Percentiles rank a stretch among this genome's conserved stretches.
These are phyloP conservation scores for Wickerhamomyces strasburgensis DNA, from an alignment of 805 yeast genomes.

Conservation along the genomic window DNA sequence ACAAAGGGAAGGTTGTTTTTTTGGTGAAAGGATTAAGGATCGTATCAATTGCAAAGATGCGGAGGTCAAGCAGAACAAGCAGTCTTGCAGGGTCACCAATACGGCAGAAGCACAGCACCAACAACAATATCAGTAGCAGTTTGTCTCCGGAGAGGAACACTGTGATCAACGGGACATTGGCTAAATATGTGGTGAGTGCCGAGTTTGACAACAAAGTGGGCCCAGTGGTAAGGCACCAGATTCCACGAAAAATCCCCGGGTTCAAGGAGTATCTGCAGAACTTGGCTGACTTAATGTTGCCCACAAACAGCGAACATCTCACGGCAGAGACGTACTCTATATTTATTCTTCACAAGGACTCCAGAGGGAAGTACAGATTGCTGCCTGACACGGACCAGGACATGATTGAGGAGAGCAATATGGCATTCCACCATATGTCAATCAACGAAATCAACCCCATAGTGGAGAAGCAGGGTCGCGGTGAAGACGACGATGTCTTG, in stretches of 20 bases:
- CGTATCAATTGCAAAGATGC: no score
- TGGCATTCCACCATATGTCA: constrained; percentile 10
- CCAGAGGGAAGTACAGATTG: constrained; percentile 15
- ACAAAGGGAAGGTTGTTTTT: no score
- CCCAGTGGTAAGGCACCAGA: constrained; percentile 56
- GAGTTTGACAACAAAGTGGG: constrained; percentile 81
- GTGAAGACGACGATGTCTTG: constrained; percentile 32
- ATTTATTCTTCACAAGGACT: constrained; percentile 45
- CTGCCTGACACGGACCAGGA: constrained; percentile 19
- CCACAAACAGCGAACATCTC: constrained; percentile 52
- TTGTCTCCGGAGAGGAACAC: no score
- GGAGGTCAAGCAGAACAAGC: no score
- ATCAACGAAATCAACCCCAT: constrained; percentile 20
- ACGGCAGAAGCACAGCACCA: no score
- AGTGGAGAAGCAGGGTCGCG: constrained; percentile 12
- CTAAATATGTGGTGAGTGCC: constrained; percentile 59
- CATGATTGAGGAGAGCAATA: constrained; percentile 9
- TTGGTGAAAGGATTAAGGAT: no score
- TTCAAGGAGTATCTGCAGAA: constrained; percentile 29
- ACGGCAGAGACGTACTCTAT: constrained; percentile 55
- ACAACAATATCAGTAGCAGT: no score
- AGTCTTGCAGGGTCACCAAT: no score
- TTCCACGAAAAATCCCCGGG: constrained; percentile 43
- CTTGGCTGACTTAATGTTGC: constrained; percentile 55
- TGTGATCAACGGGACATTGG: constrained; percentile 27